Base-by-base conservation (phyloP, 352 stramenopile genomes). In the Blastocystis sp. region DNA sequence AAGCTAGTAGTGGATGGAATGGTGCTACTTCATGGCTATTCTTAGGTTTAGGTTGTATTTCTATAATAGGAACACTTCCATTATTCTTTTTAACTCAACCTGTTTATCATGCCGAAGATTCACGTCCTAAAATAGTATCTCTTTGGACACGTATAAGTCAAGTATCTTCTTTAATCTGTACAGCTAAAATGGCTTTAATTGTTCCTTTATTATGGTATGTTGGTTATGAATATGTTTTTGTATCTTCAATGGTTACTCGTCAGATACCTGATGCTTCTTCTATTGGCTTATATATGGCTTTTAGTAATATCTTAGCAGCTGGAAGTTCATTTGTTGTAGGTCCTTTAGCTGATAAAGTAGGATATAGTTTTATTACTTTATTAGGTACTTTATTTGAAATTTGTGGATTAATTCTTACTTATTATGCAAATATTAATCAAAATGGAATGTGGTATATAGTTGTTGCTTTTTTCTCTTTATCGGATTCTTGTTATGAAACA, bases 171-270 rank as follows among this genome's bases (percentile, higher is more conserved):
- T 54, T 54, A 31, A 42, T 62, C 5, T 19, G 48, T 24, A 48
- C 54, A 11, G 54, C 48, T 39, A 62, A 62, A 42, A 62, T 62
- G 52, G n/a, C 39, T 19, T 16, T 62, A 23, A 19, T 62, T 9
- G 3, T 62, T 21, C 52, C 52, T 34, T 54, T 62, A 42, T n/a
- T n/a, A n/a, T 49, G 48, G 27, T 62, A 42, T 34, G 52, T 62
- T 2, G 52, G 52, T 9, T 62, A 54, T 18, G 52, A 62, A 19
- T 62, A 62, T 21, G 52, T 62, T 32, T 62, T 62, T 30, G 54
- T 62, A 23, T 39, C 39, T 18, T 42, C 27, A 16, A 62, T 62
- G 52, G 32, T 62, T 13, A 62, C 52, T 9, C 52, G 52, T 0
- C 52, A 62, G 31, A 42, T 62, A 5, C 52, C 48, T 25, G 21